A percentile compares a stretch with the other conserved stretches of the same genome.
Evolutionary conservation across 2,329 filamentous ascomycete genomes (phyloP).

Genomic region (Exophiala calicioides): DNA sequence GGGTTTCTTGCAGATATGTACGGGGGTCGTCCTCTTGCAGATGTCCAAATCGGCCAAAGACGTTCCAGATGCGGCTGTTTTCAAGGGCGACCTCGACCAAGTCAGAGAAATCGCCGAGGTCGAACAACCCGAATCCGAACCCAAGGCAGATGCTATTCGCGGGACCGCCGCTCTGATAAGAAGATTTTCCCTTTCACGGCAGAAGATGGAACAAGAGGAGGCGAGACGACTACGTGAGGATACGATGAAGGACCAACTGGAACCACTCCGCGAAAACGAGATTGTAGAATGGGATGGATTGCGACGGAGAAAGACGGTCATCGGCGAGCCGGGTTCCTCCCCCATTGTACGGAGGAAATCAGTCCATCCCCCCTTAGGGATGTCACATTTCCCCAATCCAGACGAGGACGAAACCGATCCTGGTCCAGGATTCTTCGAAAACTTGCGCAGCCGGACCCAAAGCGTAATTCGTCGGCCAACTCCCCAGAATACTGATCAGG

Average conservation of each 20-base stretch:
- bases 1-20: constrained; percentile 91
- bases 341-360: constrained; percentile 49
- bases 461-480: constrained; percentile 38
- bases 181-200: constrained; percentile 72
- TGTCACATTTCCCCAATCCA: constrained; percentile 72
- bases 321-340: constrained; percentile 48
- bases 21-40: constrained; percentile 87
- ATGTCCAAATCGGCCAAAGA: constrained; percentile 98
- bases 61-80: constrained; percentile 88
- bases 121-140: constrained; percentile 93
- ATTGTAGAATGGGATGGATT: constrained; percentile 90
- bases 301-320: constrained; percentile 66
- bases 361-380: constrained; percentile 76
- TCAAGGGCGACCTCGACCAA: constrained; percentile 90
- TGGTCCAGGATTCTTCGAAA: constrained; percentile 40
- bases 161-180: constrained; percentile 86
- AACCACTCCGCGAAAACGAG: constrained; percentile 76
- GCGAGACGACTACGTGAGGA: constrained; percentile 77
- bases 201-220: constrained; percentile 78
- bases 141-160: constrained; percentile 93
- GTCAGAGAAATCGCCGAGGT: constrained; percentile 93
- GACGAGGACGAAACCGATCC: constrained; percentile 36
- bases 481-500: constrained; percentile 37
- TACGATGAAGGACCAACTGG: constrained; percentile 68
- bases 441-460: constrained; percentile 41